Percentiles rank a stretch among this genome's conserved stretches.
These are phyloP conservation scores for Craterostigma plantagineum DNA, from an alignment of 257 asterid genomes.

Conservation along the genomic window DNA sequence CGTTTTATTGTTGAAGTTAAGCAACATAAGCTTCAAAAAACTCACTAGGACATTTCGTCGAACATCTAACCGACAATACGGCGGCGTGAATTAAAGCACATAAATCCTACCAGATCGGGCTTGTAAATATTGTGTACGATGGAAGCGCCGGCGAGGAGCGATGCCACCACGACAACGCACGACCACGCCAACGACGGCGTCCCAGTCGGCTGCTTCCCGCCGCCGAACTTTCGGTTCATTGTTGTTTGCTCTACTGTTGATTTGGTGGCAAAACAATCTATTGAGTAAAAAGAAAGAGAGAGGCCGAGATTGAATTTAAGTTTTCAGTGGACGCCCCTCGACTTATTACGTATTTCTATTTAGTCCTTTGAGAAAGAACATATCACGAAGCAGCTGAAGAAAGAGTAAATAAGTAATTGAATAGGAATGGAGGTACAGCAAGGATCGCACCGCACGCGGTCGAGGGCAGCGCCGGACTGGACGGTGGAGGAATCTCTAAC, in stretches of 20 bases:
- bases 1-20: neutral
- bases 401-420: too few relatives aligned
- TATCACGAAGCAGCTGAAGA: too few relatives aligned
- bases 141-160: conserved; percentile 76
- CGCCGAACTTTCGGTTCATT: conserved; percentile 56
- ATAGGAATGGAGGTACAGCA: conserved; percentile 23
- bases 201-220: conserved; percentile 59
- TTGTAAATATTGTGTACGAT: conserved; percentile 57
- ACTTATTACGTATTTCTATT: too few relatives aligned
- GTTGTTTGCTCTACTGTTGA: neutral
- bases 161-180: conserved; percentile 38
- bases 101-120: conserved; percentile 42
- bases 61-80: conserved; percentile 7
- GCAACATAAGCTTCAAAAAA: neutral
- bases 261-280: too few relatives aligned
- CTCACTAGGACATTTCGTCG: conserved; percentile 27
- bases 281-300: too few relatives aligned
- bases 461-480: conserved; percentile 83
- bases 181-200: conserved; percentile 84
- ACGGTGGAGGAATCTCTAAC: conserved; percentile 39
- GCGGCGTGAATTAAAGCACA: neutral
- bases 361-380: too few relatives aligned
- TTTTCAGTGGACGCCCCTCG: too few relatives aligned
- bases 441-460: conserved; percentile 65
- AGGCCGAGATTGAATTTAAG: neutral